Evolutionary conservation across 208 protist species (phyloP).

Genomic region (Trypanosoma scelopori): DNA sequence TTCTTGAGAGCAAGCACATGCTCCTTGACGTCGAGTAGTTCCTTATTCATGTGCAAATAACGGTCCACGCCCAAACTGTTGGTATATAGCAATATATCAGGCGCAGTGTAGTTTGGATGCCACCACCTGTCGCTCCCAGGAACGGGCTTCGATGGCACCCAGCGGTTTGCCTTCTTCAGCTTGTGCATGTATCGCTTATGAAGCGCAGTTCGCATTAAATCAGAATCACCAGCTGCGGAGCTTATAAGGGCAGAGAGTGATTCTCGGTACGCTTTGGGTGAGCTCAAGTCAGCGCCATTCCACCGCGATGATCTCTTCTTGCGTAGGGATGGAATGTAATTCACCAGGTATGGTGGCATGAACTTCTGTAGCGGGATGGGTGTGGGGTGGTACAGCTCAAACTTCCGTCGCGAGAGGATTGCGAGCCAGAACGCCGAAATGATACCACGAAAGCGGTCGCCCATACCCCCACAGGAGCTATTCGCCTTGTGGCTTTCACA

Average conservation of each 20-base stretch:
- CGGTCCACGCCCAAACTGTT: conserved; percentile 15
- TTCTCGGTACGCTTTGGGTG: conserved; percentile 6
- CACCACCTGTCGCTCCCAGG: conserved; percentile 1
- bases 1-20: conserved; percentile 7
- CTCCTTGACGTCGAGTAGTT: conserved; percentile 3
- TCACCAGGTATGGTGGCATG: conserved; percentile 12
- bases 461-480: conserved; percentile 30
- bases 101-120: conserved; percentile 3
- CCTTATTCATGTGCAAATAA: conserved; percentile 8
- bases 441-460: conserved; percentile 31
- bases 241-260: conserved; percentile 12
- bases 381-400: conserved; percentile 24
- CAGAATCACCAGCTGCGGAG: conserved; percentile 2
- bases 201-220: conserved; percentile 14
- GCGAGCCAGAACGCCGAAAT: conserved; percentile 23
- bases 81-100: conserved; percentile 16
- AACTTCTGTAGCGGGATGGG: conserved; percentile 22
- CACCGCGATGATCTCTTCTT: not conserved
- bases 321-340: conserved; percentile 20
- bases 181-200: conserved; percentile 19
- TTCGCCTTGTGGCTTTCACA: conserved; percentile 26
- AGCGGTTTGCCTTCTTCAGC: conserved; percentile 15
- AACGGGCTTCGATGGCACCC: not conserved
- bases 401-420: conserved; percentile 17
- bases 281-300: conserved; percentile 4